A percentile compares a stretch with the other conserved stretches of the same genome.
Conservation (phyloP, 768 basidiomycete species). For the Russula dissimulans region DNA sequence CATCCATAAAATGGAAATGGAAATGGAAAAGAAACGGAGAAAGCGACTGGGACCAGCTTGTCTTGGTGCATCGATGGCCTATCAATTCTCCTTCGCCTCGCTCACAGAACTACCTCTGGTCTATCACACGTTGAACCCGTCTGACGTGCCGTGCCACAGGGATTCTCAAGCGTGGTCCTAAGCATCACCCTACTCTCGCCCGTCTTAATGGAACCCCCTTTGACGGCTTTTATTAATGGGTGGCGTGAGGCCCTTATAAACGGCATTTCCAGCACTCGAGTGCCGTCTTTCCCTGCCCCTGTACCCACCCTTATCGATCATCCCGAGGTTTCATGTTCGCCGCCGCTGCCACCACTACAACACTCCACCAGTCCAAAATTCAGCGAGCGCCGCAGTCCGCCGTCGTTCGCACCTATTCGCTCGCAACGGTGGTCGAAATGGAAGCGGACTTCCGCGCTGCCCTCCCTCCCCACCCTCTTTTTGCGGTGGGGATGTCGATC, state of each 20-base stretch:
- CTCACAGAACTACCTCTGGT: too few relatives aligned
- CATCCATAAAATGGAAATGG: too few relatives aligned
- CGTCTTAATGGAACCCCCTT: too few relatives aligned
- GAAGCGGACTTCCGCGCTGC: not conserved
- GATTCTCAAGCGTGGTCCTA: too few relatives aligned
- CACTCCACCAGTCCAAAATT: not conserved
- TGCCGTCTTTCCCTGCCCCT: not conserved
- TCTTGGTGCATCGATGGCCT: too few relatives aligned
- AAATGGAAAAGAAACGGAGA: too few relatives aligned
- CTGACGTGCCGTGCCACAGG: too few relatives aligned
- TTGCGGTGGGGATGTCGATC: not conserved
- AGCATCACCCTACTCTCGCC: too few relatives aligned
- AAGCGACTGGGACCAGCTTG: too few relatives aligned
- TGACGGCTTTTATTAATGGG: not conserved
- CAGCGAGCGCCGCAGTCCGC: not conserved
- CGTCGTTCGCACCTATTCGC: not conserved
- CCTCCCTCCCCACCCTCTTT: not conserved
- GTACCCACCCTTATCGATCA: not conserved
- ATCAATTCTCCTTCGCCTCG: too few relatives aligned
- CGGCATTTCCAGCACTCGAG: not conserved
- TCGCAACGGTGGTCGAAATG: not conserved
- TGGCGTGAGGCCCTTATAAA: not conserved
- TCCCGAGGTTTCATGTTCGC: not conserved
- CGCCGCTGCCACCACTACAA: not conserved
- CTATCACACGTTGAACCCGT: too few relatives aligned